phyloP scores from a whole-genome alignment of 2,329 filamentous ascomycete species.

The Sporothrix brasiliensis region DNA sequence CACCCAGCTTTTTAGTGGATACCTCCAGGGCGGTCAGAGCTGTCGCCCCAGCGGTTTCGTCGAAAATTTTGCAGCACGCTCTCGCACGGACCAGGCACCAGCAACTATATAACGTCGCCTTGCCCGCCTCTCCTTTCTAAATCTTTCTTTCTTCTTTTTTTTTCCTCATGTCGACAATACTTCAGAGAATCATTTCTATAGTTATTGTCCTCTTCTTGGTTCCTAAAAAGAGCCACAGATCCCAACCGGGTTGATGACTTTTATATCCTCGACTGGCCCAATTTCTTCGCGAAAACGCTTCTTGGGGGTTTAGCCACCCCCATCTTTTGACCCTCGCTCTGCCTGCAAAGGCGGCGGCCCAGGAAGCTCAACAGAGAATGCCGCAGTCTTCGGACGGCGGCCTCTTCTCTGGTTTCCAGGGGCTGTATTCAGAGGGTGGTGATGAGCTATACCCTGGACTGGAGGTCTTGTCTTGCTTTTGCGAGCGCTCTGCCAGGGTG shows the following conservation, averaged over 20 bases:
- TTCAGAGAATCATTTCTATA: slow-evolving; percentile 97
- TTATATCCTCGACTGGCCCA: slow-evolving; percentile 69
- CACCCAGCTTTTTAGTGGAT: background rate
- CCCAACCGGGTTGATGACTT: slow-evolving; percentile 92
- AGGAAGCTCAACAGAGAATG: slow-evolving; percentile 27
- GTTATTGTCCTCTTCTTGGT: slow-evolving; percentile 90
- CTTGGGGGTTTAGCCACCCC: slow-evolving; percentile 48
- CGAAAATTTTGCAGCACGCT: slow-evolving; percentile 15
- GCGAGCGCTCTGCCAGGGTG: slow-evolving; percentile 74
- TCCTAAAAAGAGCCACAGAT: slow-evolving; percentile 91
- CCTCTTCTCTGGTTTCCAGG: slow-evolving; percentile 35
- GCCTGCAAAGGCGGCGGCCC: slow-evolving; percentile 64
- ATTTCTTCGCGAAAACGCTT: slow-evolving; percentile 32
- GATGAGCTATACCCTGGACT: slow-evolving; percentile 87
- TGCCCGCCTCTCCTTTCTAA: slow-evolving; percentile 41
- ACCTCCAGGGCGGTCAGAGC: slow-evolving; percentile 9
- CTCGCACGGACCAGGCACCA: slow-evolving; percentile 28
- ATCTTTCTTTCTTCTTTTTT: slow-evolving; percentile 49
- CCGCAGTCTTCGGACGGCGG: background rate
- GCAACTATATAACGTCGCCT: slow-evolving; percentile 49
- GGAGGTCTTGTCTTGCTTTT: slow-evolving; percentile 65
- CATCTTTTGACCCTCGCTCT: slow-evolving; percentile 70
- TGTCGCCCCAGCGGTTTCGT: background rate
- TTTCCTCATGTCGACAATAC: slow-evolving; percentile 66
- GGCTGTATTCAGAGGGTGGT: slow-evolving; percentile 79